Conservation (phyloP, 176 grass and related monocot species). For the Ananas comosus region DNA sequence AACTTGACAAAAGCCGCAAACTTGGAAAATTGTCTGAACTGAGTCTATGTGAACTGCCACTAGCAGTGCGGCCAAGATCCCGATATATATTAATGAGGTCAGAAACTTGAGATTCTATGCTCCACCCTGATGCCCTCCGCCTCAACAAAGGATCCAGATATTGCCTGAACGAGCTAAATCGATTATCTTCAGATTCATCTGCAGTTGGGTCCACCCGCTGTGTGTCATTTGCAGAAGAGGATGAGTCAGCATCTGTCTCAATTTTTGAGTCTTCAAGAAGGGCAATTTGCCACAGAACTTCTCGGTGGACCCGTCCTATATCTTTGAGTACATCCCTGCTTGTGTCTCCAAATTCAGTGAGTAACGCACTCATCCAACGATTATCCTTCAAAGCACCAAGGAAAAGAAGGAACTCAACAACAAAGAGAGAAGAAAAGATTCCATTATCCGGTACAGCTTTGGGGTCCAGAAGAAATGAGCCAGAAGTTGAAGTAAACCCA, state of each 20-base stretch:
- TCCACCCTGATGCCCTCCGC: constrained; percentile 70
- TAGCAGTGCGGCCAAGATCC: constrained; percentile 71
- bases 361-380: constrained; percentile 87
- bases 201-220: constrained; percentile 34
- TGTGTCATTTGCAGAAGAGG: constrained; percentile 36
- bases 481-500: constrained; percentile 50
- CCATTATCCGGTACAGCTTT: constrained; percentile 31
- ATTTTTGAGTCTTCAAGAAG: constrained; percentile 64
- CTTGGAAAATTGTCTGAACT: constrained; percentile 51
- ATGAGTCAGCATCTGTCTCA: constrained; percentile 34
- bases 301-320: constrained; percentile 69
- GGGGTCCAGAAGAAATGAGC: constrained; percentile 28
- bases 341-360: constrained; percentile 80
- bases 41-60: constrained; percentile 43
- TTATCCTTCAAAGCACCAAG: constrained; percentile 91
- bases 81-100: constrained; percentile 90
- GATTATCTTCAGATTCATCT: constrained; percentile 51
- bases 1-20: constrained; percentile 41
- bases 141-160: constrained; percentile 95
- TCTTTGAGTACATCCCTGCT: constrained; percentile 83
- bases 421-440: constrained; percentile 60
- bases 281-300: constrained; percentile 76
- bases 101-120: constrained; percentile 86
- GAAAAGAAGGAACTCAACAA: constrained; percentile 93
- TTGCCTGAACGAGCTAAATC: constrained; percentile 84